These are phyloP conservation scores for Monilinia polystroma DNA, from an alignment of 2,329 filamentous ascomycete genomes.

Conservation along the genomic window DNA sequence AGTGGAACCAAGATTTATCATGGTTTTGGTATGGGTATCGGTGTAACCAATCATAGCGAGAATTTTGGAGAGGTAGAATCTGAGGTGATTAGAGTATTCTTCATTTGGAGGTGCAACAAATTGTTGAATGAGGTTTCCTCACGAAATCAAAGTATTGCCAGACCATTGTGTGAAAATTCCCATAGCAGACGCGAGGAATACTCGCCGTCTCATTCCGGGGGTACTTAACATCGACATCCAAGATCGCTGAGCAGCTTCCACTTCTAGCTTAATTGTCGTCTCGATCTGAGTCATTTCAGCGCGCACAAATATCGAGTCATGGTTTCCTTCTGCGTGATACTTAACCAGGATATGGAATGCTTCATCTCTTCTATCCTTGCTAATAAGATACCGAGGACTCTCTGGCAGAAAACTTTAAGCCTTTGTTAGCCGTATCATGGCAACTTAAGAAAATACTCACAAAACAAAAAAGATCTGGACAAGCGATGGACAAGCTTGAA, in stretches of 20 bases:
- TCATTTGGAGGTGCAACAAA: too few species aligned
- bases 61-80: conserved; percentile 49
- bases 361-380: conserved; percentile 57
- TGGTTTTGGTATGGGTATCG: conserved; percentile 42
- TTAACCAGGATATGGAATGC: conserved; percentile 53
- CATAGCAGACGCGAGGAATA: conserved; percentile 50
- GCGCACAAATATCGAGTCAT: conserved; percentile 51
- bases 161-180: conserved; percentile 56
- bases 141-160: conserved; percentile 47
- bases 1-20: conserved; percentile 49
- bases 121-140: conserved; percentile 28
- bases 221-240: conserved; percentile 55
- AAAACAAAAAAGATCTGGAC: conserved; percentile 30
- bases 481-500: conserved; percentile 42
- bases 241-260: conserved; percentile 52
- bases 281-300: conserved; percentile 62
- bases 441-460: conserved; percentile 16
- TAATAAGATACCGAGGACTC: conserved; percentile 56
- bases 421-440: neutral
- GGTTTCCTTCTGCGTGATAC: conserved; percentile 55
- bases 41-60: neutral
- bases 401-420: conserved; percentile 50
- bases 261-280: conserved; percentile 54
- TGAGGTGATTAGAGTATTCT: conserved; percentile 3
- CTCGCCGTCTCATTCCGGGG: conserved; percentile 50